These are phyloP conservation scores for Puya raimondii DNA, from an alignment of 176 grass and related monocot species.

Conservation along the genomic window DNA sequence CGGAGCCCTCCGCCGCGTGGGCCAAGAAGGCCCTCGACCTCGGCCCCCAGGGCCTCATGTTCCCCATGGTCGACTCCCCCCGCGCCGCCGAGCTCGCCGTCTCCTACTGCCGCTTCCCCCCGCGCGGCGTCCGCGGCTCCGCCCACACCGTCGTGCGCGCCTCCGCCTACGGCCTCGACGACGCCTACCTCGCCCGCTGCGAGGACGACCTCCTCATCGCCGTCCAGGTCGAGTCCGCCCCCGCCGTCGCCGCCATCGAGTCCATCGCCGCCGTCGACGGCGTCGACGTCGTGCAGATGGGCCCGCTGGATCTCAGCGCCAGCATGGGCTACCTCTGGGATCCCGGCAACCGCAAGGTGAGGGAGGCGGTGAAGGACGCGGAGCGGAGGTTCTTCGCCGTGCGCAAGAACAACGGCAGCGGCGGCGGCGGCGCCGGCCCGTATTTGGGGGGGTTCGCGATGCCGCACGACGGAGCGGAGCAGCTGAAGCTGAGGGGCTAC, in stretches of 20 bases:
- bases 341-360: constrained; percentile 82
- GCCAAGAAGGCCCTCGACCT: constrained; percentile 94
- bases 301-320: constrained; percentile 75
- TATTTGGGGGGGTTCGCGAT: constrained; percentile 79
- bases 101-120: constrained; percentile 58
- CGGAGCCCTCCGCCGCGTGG: constrained; percentile 55
- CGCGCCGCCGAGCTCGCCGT: constrained; percentile 43
- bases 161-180: constrained; percentile 78
- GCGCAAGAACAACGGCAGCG: constrained; percentile 27
- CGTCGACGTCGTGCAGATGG: constrained; percentile 80
- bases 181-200: constrained; percentile 71
- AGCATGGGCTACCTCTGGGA: constrained; percentile 96
- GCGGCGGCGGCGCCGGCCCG: constrained; percentile 17
- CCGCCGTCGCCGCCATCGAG: constrained; percentile 51
- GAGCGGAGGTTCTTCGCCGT: constrained; percentile 59
- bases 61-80: constrained; percentile 52
- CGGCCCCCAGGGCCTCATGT: constrained; percentile 77
- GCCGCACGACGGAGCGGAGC: constrained; percentile 65
- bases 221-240: constrained; percentile 64
- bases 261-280: constrained; percentile 77
- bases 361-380: constrained; percentile 46
- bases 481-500: constrained; percentile 82
- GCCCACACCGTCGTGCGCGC: constrained; percentile 85
- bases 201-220: constrained; percentile 82
- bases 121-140: constrained; percentile 68